Conservation (phyloP, 2,329 filamentous ascomycete species). For the Cladorrhinum sp. region DNA sequence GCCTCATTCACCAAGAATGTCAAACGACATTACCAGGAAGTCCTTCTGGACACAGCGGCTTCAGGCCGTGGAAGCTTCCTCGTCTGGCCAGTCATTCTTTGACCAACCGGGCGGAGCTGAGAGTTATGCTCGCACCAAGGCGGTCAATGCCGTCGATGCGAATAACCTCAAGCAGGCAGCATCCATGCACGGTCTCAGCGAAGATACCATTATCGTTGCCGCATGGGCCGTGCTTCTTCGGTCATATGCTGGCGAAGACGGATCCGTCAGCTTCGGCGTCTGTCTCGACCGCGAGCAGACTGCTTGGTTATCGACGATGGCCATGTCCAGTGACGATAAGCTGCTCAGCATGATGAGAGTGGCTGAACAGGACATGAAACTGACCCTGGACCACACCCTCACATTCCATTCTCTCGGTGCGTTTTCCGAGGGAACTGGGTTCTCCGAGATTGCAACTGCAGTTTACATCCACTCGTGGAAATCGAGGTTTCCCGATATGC, state of each 20-base stretch:
- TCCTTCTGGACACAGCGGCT: conserved; percentile 13
- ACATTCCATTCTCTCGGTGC: conserved; percentile 11
- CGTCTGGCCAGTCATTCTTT: conserved; percentile 8
- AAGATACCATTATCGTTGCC: conserved; percentile 9
- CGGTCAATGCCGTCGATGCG: conserved; percentile 14
- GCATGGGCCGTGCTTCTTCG: conserved; percentile 14
- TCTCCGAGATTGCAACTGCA: conserved; percentile 1
- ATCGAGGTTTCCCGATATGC: conserved; percentile 11
- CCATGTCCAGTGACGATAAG: conserved; percentile 8
- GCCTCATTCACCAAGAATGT: conserved; percentile 8
- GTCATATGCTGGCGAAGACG: conserved; percentile 13
- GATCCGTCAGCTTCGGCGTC: conserved; percentile 8
- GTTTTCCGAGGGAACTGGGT: conserved; percentile 8
- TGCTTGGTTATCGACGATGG: conserved; percentile 12
- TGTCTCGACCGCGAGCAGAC: conserved; percentile 14
- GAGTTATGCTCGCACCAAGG: conserved; percentile 12
- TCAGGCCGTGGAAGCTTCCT: conserved; percentile 3
- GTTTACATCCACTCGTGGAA: conserved; percentile 10
- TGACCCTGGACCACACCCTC: conserved; percentile 10
- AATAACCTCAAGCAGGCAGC: conserved; percentile 10
- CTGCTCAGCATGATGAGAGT: conserved; percentile 12
- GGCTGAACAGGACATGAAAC: conserved; percentile 15
- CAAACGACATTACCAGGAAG: conserved; percentile 15
- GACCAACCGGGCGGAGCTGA: conserved; percentile 2
- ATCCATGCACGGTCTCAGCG: conserved; percentile 7